phyloP scores from a whole-genome alignment of 177 flowering plant genomes.

The Vitis hybrid region DNA sequence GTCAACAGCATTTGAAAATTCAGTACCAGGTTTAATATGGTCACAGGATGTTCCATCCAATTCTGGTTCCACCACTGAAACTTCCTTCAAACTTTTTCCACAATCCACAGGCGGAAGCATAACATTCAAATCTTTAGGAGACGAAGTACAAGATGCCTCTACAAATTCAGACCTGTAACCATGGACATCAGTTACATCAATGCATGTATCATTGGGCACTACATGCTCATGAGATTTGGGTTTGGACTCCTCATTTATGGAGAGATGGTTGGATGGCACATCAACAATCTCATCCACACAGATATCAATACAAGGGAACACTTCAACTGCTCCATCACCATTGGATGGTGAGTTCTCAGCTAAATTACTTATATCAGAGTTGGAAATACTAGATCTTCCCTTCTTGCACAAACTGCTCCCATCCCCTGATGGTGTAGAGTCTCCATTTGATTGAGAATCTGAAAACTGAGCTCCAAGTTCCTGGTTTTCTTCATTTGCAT shows the following conservation, averaged over 20 bases:
- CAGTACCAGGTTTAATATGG: constrained; percentile 10
- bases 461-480: constrained; percentile 35
- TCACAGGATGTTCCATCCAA: constrained; percentile 21
- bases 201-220: constrained; percentile 8
- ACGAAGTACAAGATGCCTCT: constrained; percentile 34
- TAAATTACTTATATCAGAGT: constrained; percentile 38
- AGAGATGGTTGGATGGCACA: constrained; percentile 17
- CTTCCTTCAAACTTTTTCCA: constrained; percentile 18
- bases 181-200: constrained; percentile 18
- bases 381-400: constrained; percentile 38
- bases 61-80: constrained; percentile 18
- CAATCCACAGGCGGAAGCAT: constrained; percentile 13
- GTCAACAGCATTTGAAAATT: constrained; percentile 15
- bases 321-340: constrained; percentile 37
- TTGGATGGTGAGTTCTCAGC: constrained; percentile 33
- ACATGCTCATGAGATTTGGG: constrained; percentile 22
- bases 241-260: constrained; percentile 17
- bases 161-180: constrained; percentile 21
- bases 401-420: constrained; percentile 39
- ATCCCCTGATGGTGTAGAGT: constrained; percentile 56
- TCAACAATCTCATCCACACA: constrained; percentile 27
- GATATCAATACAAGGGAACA: constrained; percentile 21
- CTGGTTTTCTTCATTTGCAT: constrained; percentile 36
- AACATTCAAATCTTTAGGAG: constrained; percentile 20
- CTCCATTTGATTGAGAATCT: constrained; percentile 58